phyloP scores from a whole-genome alignment of 2,329 filamentous ascomycete species.

The Cucurbitaria berberidis region DNA sequence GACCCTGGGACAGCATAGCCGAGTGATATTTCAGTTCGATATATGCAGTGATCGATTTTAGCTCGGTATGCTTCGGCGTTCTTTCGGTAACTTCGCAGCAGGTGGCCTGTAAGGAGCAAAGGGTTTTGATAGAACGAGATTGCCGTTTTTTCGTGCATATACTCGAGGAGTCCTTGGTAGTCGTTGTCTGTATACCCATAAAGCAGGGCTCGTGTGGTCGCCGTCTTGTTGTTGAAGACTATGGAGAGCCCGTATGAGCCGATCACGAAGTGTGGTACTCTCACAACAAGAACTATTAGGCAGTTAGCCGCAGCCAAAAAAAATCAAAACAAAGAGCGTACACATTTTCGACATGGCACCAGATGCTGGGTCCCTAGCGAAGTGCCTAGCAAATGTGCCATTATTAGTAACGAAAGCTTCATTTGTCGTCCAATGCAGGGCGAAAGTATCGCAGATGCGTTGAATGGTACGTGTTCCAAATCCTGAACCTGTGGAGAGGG shows the following conservation, averaged over 20 bases:
- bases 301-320: neutral
- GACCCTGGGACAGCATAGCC: constrained; percentile 15
- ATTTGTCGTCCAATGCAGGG: constrained; percentile 9
- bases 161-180: neutral
- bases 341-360: neutral
- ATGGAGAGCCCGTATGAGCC: constrained; percentile 16
- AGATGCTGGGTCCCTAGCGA: neutral
- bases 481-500: neutral
- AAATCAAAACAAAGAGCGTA: neutral
- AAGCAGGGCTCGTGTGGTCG: constrained; percentile 8
- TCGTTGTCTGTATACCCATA: constrained; percentile 7
- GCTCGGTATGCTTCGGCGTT: constrained; percentile 10
- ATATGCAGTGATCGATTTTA: constrained; percentile 6
- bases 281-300: constrained; percentile 8
- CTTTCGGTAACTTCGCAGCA: constrained; percentile 6
- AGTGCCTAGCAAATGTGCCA: constrained; percentile 11
- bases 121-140: constrained; percentile 3
- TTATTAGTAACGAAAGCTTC: constrained; percentile 17
- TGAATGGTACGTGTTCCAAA: neutral
- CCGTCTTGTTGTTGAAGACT: constrained; percentile 2
- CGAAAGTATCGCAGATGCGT: constrained; percentile 6
- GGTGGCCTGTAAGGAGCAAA: constrained; percentile 7
- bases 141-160: neutral
- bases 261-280: constrained; percentile 8
- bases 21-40: constrained; percentile 7